phyloP scores from a whole-genome alignment of 2,329 filamentous ascomycete species.

The Magnaporthiopsis incrustans region DNA sequence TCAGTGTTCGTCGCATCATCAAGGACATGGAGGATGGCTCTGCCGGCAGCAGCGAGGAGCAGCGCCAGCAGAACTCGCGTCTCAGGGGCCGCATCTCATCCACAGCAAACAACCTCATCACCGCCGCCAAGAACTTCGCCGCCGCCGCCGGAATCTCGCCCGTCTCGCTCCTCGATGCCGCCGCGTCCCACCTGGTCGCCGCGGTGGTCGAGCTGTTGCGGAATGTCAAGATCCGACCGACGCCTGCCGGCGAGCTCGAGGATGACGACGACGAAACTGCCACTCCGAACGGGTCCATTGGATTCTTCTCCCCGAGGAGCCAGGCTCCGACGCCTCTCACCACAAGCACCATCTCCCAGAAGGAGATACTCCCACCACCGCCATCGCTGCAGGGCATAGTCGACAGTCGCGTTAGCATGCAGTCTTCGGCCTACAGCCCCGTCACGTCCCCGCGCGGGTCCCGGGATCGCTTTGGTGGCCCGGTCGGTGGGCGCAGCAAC shows the following conservation, averaged over 20 bases:
- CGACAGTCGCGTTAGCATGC: slow-evolving; percentile 49
- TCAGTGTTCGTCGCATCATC: slow-evolving; percentile 75
- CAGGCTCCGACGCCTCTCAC: slow-evolving; percentile 20
- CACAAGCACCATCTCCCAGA: slow-evolving; percentile 19
- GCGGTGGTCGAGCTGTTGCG: slow-evolving; percentile 81
- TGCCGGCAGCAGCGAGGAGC: slow-evolving; percentile 42
- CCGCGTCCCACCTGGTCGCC: slow-evolving; percentile 80
- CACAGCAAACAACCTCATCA: slow-evolving; percentile 93
- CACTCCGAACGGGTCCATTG: slow-evolving; percentile 17
- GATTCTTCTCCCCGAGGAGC: slow-evolving; percentile 57
- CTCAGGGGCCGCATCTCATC: slow-evolving; percentile 79
- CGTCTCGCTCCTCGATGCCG: slow-evolving; percentile 87
- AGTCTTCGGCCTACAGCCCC: slow-evolving; percentile 69
- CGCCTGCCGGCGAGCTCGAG: slow-evolving; percentile 67
- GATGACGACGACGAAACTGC: slow-evolving; percentile 61
- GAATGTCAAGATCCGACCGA: slow-evolving; percentile 73
- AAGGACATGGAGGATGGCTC: slow-evolving; percentile 62
- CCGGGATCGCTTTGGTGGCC: slow-evolving; percentile 31
- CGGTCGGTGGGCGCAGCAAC: slow-evolving; percentile 10
- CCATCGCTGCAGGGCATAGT: slow-evolving; percentile 49
- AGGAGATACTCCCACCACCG: slow-evolving; percentile 38
- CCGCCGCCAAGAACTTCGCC: slow-evolving; percentile 86
- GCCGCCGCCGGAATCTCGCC: slow-evolving; percentile 77
- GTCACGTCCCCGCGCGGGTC: slow-evolving; percentile 60
- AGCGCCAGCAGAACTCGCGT: slow-evolving; percentile 53